Percentiles rank a stretch among this genome's conserved stretches.
Conservation (phyloP, 164 flowering plant species). For the Dillenia turbinata region DNA sequence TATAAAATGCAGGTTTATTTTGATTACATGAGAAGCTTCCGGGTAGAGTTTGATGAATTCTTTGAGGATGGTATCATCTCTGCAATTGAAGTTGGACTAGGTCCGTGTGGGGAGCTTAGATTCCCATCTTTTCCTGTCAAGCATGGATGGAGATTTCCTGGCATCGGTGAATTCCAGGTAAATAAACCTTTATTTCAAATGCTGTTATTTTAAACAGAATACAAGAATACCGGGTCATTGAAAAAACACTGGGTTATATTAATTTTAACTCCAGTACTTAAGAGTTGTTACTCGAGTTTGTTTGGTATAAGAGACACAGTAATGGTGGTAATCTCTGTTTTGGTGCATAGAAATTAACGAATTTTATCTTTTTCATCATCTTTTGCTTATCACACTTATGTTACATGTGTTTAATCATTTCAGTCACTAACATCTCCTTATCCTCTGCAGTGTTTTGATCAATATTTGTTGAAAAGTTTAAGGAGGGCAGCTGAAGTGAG, state of each 20-base stretch:
- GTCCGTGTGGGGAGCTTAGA: constrained; percentile 89
- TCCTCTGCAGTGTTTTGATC: constrained; percentile 77
- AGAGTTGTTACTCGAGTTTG: no score
- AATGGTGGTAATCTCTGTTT: no score
- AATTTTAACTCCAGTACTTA: no score
- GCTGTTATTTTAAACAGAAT: no score
- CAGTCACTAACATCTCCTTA: no score
- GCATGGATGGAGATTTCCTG: constrained; percentile 81
- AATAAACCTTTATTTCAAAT: background rate
- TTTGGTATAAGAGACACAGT: no score
- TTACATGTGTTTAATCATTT: no score
- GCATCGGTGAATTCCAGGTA: constrained; percentile 91
- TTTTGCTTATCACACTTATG: no score
- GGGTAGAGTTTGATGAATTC: constrained; percentile 78
- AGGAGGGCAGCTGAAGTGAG: constrained; percentile 76
- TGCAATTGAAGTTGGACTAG: constrained; percentile 80
- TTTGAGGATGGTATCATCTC: constrained; percentile 68
- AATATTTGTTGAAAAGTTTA: constrained; percentile 68
- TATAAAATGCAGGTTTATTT: constrained; percentile 58
- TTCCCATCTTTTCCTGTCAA: constrained; percentile 77
- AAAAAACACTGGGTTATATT: no score
- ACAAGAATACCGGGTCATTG: no score
- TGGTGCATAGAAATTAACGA: no score
- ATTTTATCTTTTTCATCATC: background rate
- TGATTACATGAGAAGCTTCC: constrained; percentile 92